phyloP scores from a whole-genome alignment of 176 grass and related monocot genomes.

The Alopecurus myosuroides region DNA sequence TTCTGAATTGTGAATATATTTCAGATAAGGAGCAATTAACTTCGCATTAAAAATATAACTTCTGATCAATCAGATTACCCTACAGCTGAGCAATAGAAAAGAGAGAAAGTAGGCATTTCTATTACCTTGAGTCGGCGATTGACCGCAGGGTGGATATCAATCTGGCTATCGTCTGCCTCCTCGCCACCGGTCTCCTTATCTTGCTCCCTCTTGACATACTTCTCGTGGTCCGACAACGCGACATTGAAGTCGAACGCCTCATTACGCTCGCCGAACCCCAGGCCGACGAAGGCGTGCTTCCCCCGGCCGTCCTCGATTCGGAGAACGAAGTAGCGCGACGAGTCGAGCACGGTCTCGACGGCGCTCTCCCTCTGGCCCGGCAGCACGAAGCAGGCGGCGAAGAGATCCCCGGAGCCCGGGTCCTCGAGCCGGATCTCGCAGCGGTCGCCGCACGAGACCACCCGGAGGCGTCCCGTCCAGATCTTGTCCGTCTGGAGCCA shows the following conservation, averaged over 20 bases:
- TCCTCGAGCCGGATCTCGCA: conserved; percentile 97
- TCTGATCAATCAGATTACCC: not conserved
- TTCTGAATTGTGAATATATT: not conserved
- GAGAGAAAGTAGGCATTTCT: not conserved
- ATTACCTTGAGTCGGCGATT: conserved; percentile 90
- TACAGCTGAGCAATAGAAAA: not conserved
- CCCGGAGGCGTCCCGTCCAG: conserved; percentile 94
- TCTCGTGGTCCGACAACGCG: conserved; percentile 91
- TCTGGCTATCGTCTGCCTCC: conserved; percentile 51
- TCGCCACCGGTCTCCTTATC: conserved; percentile 74
- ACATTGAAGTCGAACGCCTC: conserved; percentile 99
- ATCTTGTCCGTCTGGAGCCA: conserved; percentile 98
- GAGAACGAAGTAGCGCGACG: conserved; percentile 94
- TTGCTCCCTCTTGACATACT: conserved; percentile 95
- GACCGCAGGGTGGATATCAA: conserved; percentile 85
- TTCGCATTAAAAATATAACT: not conserved
- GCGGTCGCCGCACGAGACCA: conserved; percentile 83
- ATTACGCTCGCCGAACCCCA: conserved; percentile 95
- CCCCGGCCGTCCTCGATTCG: conserved; percentile 81
- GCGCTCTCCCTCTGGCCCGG: conserved; percentile 65
- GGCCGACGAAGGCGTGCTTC: conserved; percentile 92
- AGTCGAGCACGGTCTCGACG: conserved; percentile 85
- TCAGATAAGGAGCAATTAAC: not conserved
- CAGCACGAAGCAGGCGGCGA: conserved; percentile 82
- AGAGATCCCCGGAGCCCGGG: conserved; percentile 80